Evolutionary conservation across 2,329 filamentous ascomycete genomes (phyloP), one percentile per base, ranked within the genome.

Genomic region (Macrophomina pseudophaseolina): DNA sequence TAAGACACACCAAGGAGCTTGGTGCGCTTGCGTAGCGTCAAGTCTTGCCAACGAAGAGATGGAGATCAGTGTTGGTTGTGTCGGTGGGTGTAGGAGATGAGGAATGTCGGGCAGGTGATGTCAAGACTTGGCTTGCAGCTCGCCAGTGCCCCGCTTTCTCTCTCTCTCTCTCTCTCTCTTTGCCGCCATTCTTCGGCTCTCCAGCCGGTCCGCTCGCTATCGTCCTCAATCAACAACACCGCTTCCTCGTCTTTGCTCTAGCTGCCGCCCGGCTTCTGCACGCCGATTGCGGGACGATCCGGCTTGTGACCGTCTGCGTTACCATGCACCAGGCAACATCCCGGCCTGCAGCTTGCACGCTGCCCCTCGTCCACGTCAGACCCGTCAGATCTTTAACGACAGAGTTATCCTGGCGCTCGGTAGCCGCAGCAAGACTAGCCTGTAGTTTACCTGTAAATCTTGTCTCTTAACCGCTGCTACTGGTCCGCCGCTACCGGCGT

Each of bases 371-470:
- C n/a, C 18, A 3, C 23, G 40, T 60, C 56, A 60, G 58, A 62
- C 49, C 42, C 8, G 58, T 62, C 58, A 62, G 58, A 62, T 62
- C 14, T 40, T 62, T 62, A 62, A 60, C 42, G 14, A 30, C 40
- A 46, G 3, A 16, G 38, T n/a, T 32, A 18, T 48, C 51, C 51
- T 35, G 28, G 11, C 1, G 14, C 28, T 32, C 51, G 56, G 54
- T 42, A 46, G 7, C 40, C 58, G 58, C 58, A 38, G 56, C 56
- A 16, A n/a, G 7, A 16, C n/a, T 38, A 28, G 16, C 11, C 7
- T 2, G 16, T 48, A 28, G 16, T 18, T 12, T 18, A 4, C 56
- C 23, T 23, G 23, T 23, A 23, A 23, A 23, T 23, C 23, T 23
- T 23, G 23, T 23, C 23, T 23, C 23, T 23, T 23, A 23, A 23